A percentile compares a stretch with the other conserved stretches of the same genome.
phyloP scores from a whole-genome alignment of 495 filamentous ascomycete species.

The Penicillium paradoxum region DNA sequence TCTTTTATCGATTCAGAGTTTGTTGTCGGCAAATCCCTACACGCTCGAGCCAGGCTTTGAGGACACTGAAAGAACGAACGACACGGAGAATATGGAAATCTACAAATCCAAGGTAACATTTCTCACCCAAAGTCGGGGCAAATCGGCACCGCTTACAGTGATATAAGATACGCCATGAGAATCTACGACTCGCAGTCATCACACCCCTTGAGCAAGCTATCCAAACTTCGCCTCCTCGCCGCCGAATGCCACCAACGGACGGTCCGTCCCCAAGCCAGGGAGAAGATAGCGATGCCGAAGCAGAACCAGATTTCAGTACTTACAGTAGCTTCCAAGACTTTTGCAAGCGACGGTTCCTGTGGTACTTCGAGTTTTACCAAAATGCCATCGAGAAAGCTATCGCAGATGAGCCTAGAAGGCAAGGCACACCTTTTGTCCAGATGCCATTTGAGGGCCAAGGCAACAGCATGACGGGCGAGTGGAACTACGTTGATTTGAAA shows the following conservation, averaged over 20 bases:
- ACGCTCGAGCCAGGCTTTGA: conserved; percentile 96
- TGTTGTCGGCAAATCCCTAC: conserved; percentile 92
- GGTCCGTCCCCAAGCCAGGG: neutral
- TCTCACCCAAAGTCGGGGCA: neutral
- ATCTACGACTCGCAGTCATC: conserved; percentile 79
- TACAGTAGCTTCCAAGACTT: conserved; percentile 79
- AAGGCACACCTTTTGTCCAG: conserved; percentile 57
- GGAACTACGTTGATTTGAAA: conserved; percentile 74
- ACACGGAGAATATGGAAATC: conserved; percentile 70
- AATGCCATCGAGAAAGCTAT: conserved; percentile 57
- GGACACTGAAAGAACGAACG: conserved; percentile 56
- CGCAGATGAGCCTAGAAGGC: conserved; percentile 43
- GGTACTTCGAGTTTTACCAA: conserved; percentile 91
- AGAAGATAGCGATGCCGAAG: conserved; percentile 48
- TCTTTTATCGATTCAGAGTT: conserved; percentile 89
- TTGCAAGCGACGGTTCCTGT: conserved; percentile 87
- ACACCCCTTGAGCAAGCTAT: conserved; percentile 78
- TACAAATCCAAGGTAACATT: conserved; percentile 76
- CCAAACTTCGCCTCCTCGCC: conserved; percentile 39
- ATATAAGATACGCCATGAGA: conserved; percentile 82
- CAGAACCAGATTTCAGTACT: conserved; percentile 38
- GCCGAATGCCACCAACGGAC: neutral
- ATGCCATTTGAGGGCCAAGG: conserved; percentile 81
- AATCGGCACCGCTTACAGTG: neutral
- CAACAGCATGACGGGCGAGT: conserved; percentile 85